Conservation (phyloP, 2,329 filamentous ascomycete species). For the Exophiala viscosa region DNA sequence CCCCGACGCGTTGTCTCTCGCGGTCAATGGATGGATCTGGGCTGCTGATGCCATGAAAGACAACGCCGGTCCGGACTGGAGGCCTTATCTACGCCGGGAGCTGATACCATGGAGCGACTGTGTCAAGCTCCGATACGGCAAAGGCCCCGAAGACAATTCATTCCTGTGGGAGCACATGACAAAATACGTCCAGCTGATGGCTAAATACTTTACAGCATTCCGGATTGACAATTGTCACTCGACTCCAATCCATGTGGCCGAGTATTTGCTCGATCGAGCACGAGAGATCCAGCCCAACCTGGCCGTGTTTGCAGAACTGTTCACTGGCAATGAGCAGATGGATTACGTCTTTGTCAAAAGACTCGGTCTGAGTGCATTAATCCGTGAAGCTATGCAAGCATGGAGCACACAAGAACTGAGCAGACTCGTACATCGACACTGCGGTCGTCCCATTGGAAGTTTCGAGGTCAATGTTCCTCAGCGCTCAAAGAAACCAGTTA, state of each 20-base stretch:
- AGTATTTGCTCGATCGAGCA: conserved; percentile 93
- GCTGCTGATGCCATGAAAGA: conserved; percentile 90
- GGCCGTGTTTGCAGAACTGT: conserved; percentile 90
- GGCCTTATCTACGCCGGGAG: conserved; percentile 90
- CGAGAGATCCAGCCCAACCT: conserved; percentile 80
- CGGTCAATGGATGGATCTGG: conserved; percentile 99
- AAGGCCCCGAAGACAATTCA: conserved; percentile 75
- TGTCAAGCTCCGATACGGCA: conserved; percentile 91
- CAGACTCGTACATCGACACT: conserved; percentile 86
- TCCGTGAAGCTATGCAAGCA: conserved; percentile 96
- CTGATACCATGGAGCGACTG: conserved; percentile 99
- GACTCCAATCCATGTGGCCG: conserved; percentile 88
- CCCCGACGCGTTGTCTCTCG: conserved; percentile 72
- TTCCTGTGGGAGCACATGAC: conserved; percentile 97
- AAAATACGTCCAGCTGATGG: conserved; percentile 83
- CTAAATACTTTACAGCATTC: conserved; percentile 91
- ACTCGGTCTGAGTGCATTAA: conserved; percentile 83
- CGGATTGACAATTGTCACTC: conserved; percentile 98
- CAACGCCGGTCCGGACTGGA: conserved; percentile 83
- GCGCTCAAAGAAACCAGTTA: conserved; percentile 31
- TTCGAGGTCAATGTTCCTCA: conserved; percentile 73
- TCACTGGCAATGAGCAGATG: conserved; percentile 91
- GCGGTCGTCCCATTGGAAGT: conserved; percentile 89
- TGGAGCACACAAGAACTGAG: conserved; percentile 95
- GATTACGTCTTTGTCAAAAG: conserved; percentile 95